Base-by-base conservation (phyloP, 108 stramenopile genomes). In the Skeletonema menzelii region DNA sequence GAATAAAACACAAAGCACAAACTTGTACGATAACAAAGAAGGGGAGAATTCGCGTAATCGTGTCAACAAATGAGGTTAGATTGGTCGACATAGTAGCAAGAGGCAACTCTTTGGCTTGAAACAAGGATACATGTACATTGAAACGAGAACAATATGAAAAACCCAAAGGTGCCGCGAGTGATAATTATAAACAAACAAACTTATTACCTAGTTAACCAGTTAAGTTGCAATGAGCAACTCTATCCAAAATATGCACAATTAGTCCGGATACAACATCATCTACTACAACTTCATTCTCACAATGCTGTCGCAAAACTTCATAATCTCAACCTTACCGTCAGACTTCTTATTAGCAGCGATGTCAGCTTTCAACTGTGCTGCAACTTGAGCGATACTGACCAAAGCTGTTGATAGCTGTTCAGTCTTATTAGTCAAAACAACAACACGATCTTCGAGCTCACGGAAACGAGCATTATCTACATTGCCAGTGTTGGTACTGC, bases 281-380 rank as follows among this genome's bases (percentile, higher is more conserved):
- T 19, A 46, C 3, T 46, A 2, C 15, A 53, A 8, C 8, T 53
- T 53, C 22, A 53, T 8, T 53, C 20, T 47, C 67, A 79, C 73
- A n/a, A 79, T 49, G 34, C 72, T 79, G 35, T 79, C 72, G 68
- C 78, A 79, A 34, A 79, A 79, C 35, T 69, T 79, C 42, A 68
- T 63, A 12, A 79, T 56, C 56, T 68, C 78, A 19, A 71, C 49
- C 63, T 69, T 73, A 12, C 65, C 67, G 26, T 72, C 72, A 11
- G 65, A 47, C 28, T 62, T 67, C 56, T 63, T 63, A 38, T 68
- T 76, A 46, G 63, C 60, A 15, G 73, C 57, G 62, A 79, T 55
- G 56, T 79, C 78, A 34, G 67, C 61, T 44, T 79, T 79, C 27
- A 79, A 63, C 67, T 79, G 72, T 20, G 78, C 78, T 8, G 78